Evolutionary conservation across 441 rosid species (phyloP), one percentile per base, ranked within the genome.

Genomic region (Arabidopsis hybrid): DNA sequence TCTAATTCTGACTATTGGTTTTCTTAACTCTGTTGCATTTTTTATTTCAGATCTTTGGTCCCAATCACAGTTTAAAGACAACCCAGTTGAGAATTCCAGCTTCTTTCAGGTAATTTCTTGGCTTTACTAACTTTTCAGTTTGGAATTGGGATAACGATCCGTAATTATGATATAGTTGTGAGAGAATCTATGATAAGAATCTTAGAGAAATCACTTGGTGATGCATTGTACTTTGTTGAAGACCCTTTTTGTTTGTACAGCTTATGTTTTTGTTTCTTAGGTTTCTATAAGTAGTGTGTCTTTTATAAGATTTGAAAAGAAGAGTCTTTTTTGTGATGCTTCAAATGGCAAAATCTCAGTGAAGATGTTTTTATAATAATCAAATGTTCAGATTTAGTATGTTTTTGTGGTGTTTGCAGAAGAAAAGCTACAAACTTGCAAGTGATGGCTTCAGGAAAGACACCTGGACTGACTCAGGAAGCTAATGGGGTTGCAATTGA

Each of bases 381-480:
- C 52, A 21, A 31, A 50, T 43, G 11, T 21, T 21, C 26, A 21
- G 26, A 21, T 21, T 21, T 21, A 21, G 26, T 21, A 21, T 21
- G 26, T 21, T 21, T 21, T 39, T 53, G 10, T 29, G 52, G 36
- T 51, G 46, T 57, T 59, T 65, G 67, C 69, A 77, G 80, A 7
- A 55, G 58, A 10, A 76, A 63, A 63, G 0, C 60, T 60, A 35
- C 6, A n/a, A 78, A 72, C 69, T 78, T 78, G 63, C 72, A 55
- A 60, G 2, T 67, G 39, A 78, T 78, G 81, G 73, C 77, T 39
- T 53, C 77, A 45, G 81, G 77, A 17, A 60, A 72, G 21, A 52
- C 60, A 53, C 34, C 72, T 59, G 76, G 73, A 60, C 45, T 77
- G 58, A 77, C 80, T 43, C 76, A 78, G 50, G 76, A 77, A 67